A percentile compares a stretch with the other conserved stretches of the same genome.
Evolutionary conservation across 1,284 basidiomycete genomes (phyloP).

Genomic region (Trichosporon coremiiforme): DNA sequence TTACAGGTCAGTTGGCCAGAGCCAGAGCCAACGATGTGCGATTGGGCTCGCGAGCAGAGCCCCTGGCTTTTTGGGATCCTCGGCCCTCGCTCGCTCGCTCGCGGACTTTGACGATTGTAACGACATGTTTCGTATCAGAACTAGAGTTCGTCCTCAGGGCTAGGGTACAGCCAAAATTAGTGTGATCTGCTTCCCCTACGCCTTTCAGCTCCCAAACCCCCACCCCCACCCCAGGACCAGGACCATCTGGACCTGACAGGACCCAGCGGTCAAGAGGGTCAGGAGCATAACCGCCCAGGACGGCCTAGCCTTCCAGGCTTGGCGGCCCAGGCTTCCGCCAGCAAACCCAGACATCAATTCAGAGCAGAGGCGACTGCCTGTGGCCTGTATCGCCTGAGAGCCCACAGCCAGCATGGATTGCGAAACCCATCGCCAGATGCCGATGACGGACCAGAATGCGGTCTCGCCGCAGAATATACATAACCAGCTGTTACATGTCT

Average conservation of each 20-base stretch:
- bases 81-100: background rate
- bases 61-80: background rate
- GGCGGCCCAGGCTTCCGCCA: constrained; percentile 3
- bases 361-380: constrained; percentile 1
- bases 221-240: background rate
- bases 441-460: background rate
- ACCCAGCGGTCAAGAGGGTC: background rate
- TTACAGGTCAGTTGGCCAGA: constrained; percentile 3
- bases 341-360: constrained; percentile 5
- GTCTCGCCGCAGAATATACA: background rate
- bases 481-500: background rate
- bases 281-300: background rate
- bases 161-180: constrained; percentile 7
- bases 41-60: background rate
- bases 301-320: background rate
- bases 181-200: constrained; percentile 9
- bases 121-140: constrained; percentile 9
- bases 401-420: background rate
- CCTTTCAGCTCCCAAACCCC: background rate
- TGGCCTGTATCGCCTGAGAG: background rate
- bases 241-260: background rate
- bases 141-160: constrained; percentile 7
- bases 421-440: constrained; percentile 1
- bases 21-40: constrained; percentile 2
- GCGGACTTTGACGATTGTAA: constrained; percentile 11